A percentile compares a stretch with the other conserved stretches of the same genome.
These are phyloP conservation scores for Aegle marmelos DNA, from an alignment of 345 rosid genomes.

Conservation along the genomic window DNA sequence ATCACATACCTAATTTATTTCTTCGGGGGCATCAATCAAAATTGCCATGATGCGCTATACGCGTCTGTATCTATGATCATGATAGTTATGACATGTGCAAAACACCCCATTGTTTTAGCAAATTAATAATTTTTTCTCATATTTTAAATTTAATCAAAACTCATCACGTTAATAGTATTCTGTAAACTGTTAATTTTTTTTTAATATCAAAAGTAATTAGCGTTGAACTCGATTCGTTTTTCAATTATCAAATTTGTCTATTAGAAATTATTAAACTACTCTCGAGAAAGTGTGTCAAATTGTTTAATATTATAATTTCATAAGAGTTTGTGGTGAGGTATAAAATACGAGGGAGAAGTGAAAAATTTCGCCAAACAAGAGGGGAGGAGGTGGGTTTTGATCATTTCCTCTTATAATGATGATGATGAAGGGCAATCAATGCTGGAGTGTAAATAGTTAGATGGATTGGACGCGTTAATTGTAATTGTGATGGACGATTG, in stretches of 20 bases:
- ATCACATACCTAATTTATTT: not conserved
- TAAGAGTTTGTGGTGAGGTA: not conserved
- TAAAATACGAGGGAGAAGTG: not conserved
- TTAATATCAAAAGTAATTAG: too few species aligned
- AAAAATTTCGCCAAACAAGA: not conserved
- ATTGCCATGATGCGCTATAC: constrained; percentile 18
- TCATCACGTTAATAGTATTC: not conserved
- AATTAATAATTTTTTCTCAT: too few species aligned
- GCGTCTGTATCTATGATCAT: not conserved
- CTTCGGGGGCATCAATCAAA: constrained; percentile 10
- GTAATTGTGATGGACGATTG: not conserved
- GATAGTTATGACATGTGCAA: not conserved
- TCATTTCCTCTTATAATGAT: not conserved
- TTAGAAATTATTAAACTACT: too few species aligned
- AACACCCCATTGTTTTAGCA: not conserved
- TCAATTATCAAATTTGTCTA: too few species aligned
- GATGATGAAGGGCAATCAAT: constrained; percentile 22
- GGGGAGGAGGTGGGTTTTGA: too few species aligned
- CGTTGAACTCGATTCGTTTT: too few species aligned
- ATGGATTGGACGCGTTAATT: constrained; percentile 20
- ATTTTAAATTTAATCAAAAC: too few species aligned
- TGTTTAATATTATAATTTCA: not conserved
- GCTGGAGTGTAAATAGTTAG: not conserved
- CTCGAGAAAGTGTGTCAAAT: not conserved
- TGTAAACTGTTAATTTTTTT: not conserved